Conservation (phyloP, 805 yeast genomes). For the Cyberlindnera galapagoensis region DNA sequence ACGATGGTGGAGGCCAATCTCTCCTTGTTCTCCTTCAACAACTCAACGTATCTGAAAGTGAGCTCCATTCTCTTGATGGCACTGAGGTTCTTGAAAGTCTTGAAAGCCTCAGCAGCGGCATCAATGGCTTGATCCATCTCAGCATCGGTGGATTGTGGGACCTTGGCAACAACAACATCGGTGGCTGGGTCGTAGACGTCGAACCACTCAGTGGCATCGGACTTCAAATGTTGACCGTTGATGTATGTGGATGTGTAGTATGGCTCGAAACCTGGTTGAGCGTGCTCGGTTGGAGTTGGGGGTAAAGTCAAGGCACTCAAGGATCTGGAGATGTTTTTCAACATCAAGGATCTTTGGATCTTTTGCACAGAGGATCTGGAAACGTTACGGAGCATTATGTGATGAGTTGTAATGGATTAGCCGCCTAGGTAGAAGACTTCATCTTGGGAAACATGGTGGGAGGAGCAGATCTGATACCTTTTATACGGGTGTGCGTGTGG, state of each 20-base stretch:
- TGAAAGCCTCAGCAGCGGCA: conserved; percentile 58
- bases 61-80: conserved; percentile 52
- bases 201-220: conserved; percentile 50
- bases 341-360: no score
- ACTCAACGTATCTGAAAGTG: conserved; percentile 60
- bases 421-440: no score
- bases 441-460: no score
- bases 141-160: conserved; percentile 63
- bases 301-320: conserved; percentile 21
- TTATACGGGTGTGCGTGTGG: no score
- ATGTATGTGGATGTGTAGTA: conserved; percentile 45
- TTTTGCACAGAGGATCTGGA: no score
- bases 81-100: conserved; percentile 43
- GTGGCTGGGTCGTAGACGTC: conserved; percentile 77
- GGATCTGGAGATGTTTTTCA: no score
- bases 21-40: conserved; percentile 61
- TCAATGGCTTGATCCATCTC: conserved; percentile 63
- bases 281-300: conserved; percentile 37
- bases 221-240: conserved; percentile 40
- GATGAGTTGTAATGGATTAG: no score
- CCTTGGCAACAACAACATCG: conserved; percentile 54
- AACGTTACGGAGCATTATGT: no score
- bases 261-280: conserved; percentile 32
- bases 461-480: no score
- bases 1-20: conserved; percentile 58